Evolutionary conservation across 306 rosid genomes (phyloP), one percentile per base, ranked within the genome.

Genomic region (Lagenaria siceraria): DNA sequence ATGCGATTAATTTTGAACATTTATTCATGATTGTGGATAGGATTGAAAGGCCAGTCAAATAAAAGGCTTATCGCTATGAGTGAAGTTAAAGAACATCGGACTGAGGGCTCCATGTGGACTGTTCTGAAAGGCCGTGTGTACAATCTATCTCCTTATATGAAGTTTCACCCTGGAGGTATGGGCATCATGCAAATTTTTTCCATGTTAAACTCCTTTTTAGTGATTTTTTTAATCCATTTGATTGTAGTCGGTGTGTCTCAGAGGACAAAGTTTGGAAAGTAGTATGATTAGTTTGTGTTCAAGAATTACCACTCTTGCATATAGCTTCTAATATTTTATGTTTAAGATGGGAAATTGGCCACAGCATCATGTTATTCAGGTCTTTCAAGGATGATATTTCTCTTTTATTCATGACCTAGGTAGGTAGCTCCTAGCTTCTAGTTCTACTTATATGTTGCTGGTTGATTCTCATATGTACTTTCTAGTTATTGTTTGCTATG

Each of bases 161-260:
- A 87, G 82, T 94, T 94, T 82, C 98, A 92, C 76, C 97, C 98
- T n/a, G 97, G 97, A 84, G 97, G 97, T 92, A 90, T 78, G 81
- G 3, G 78, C 77, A 78, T 80, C 10, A 29, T 31, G 76, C 82
- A 73, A 48, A 8, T 76, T 58, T 77, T 53, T 72, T 65, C 46
- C 8, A 53, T 25, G 74, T 80, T 80, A 40, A 19, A 48, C 12
- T 79, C n/a, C 55, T 76, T 60, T 9, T n/a, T 77, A 46, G 71
- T 51, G 38, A 49, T 29, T 33, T 24, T 52, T 22, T 29, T 29
- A 69, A 21, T 70, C 38, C 52, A 62, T 65, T 52, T 15, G 29
- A 15, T n/a, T 33, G 36, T 33, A 27, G 21, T 53, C 27, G 0
- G 17, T 17, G 18, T 49, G 49, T 3, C 59, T 48, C 24, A 2